Percentiles rank a stretch among this genome's conserved stretches.
Conservation (phyloP, 768 basidiomycete species). For the Roridomyces roridus region DNA sequence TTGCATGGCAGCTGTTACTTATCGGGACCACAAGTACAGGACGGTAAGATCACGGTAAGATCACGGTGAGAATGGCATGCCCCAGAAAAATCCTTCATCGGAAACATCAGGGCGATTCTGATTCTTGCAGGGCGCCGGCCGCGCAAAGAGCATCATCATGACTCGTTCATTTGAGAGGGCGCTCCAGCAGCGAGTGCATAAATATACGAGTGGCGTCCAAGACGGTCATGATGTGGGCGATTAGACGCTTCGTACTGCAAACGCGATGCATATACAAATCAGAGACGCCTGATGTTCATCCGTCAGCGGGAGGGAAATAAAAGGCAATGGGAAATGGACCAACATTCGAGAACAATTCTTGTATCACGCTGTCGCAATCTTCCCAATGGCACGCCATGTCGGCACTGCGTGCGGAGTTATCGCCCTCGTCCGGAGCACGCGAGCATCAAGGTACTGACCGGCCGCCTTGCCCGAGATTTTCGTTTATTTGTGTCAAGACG, state of each 20-base stretch:
- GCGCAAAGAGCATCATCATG: background rate
- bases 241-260: conserved; percentile 56
- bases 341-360: conserved; percentile 84
- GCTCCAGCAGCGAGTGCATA: conserved; percentile 21
- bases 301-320: conserved; percentile 3
- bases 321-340: conserved; percentile 34
- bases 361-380: conserved; percentile 77
- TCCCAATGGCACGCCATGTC: conserved; percentile 91
- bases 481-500: conserved; percentile 83
- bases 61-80: conserved; percentile 8
- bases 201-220: conserved; percentile 11
- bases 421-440: conserved; percentile 15
- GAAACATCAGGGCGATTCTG: conserved; percentile 11
- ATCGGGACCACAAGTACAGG: background rate
- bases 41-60: conserved; percentile 7
- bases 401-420: conserved; percentile 52
- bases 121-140: background rate
- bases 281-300: conserved; percentile 63
- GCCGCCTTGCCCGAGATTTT: conserved; percentile 86
- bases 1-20: background rate
- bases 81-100: background rate
- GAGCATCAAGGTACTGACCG: conserved; percentile 54
- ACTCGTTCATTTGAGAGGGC: conserved; percentile 15
- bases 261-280: conserved; percentile 69
- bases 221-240: background rate